Evolutionary conservation across 768 basidiomycete species (phyloP).

Genomic region (Neoboletus subvelutipes): DNA sequence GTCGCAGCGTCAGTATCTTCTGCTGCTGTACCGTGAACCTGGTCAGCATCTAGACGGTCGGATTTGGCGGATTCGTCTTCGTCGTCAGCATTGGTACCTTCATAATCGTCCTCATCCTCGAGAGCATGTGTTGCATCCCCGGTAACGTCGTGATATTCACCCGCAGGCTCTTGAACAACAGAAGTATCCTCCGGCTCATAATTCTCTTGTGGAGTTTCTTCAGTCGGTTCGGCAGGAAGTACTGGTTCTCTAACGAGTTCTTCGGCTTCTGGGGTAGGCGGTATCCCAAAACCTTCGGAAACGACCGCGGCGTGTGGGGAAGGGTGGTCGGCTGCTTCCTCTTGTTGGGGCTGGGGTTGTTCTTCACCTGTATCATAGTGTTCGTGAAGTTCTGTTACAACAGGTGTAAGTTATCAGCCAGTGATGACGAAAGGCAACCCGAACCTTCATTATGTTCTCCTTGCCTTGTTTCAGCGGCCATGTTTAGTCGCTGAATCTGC

Average conservation of each 20-base stretch:
- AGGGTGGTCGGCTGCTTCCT: background rate
- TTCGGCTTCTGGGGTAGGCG: background rate
- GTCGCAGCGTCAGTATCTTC: conserved; percentile 25
- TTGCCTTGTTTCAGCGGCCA: conserved; percentile 18
- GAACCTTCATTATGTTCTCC: conserved; percentile 24
- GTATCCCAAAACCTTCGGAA: conserved; percentile 4
- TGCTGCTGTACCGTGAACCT: conserved; percentile 21
- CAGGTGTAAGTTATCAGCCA: background rate
- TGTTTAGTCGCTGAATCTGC: conserved; percentile 44
- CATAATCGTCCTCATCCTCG: conserved; percentile 25
- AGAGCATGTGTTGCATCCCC: conserved; percentile 15
- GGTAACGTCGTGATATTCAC: conserved; percentile 18
- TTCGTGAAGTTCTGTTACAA: conserved; percentile 14
- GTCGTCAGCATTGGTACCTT: conserved; percentile 14
- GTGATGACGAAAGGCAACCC: background rate
- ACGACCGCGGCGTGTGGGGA: background rate
- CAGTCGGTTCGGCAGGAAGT: background rate
- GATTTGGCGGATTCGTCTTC: conserved; percentile 19
- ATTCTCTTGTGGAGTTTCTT: conserved; percentile 12
- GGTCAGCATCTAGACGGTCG: conserved; percentile 31
- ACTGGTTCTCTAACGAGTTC: conserved; percentile 5
- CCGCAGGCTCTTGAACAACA: conserved; percentile 8
- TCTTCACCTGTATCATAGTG: conserved; percentile 14
- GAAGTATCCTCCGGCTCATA: conserved; percentile 1
- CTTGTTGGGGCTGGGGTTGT: conserved; percentile 3